Conservation (phyloP, 441 rosid genomes). For the Erodium moschatum region DNA sequence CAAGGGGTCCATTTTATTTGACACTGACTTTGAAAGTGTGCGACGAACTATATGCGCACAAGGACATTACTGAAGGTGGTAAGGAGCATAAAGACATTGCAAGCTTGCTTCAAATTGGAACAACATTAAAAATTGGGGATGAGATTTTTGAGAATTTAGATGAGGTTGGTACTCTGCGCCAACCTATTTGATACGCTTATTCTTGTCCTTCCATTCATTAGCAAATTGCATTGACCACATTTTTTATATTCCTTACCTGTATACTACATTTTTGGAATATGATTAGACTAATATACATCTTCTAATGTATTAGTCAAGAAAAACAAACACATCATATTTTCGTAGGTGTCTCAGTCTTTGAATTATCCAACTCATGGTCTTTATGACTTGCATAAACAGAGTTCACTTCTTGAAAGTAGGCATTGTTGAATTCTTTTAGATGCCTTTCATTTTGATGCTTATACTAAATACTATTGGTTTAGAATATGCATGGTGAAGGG, state of each 20-base stretch:
- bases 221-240: not conserved
- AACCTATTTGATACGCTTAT: not conserved
- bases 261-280: not conserved
- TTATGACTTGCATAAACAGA: no score
- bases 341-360: no score
- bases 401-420: no score
- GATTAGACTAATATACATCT: not conserved
- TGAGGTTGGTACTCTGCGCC: slow-evolving; percentile 52
- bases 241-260: not conserved
- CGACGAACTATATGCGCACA: slow-evolving; percentile 81
- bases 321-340: no score
- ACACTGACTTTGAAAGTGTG: slow-evolving; percentile 77
- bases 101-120: slow-evolving; percentile 82
- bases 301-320: not conserved
- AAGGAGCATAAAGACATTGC: slow-evolving; percentile 91
- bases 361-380: no score
- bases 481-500: no score
- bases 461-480: no score
- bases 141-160: slow-evolving; percentile 94
- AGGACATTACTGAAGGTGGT: slow-evolving; percentile 86
- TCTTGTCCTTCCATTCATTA: not conserved
- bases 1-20: slow-evolving; percentile 82
- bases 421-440: no score
- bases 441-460: no score
- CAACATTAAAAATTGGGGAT: slow-evolving; percentile 85